Base-by-base conservation (phyloP, 2,329 filamentous ascomycete species). In the Calycina herbarum region DNA sequence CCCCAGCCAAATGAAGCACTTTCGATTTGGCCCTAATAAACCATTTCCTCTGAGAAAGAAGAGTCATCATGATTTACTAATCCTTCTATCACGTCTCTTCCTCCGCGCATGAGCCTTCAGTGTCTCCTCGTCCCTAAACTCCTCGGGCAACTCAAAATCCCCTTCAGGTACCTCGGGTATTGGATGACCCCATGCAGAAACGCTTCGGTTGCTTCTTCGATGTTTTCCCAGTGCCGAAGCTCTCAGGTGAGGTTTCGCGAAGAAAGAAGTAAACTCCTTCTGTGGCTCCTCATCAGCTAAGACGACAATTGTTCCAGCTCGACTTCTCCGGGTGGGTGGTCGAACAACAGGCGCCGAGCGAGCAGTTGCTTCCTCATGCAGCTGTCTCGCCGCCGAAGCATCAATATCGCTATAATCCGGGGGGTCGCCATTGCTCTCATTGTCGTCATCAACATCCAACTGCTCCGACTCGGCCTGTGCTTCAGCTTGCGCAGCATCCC, bases 201-300 rank as follows among this genome's bases (percentile, higher is more conserved):
- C 83, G 61, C 85, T 91, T 60, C 92, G 84, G 56, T 87, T 86
- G 60, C 88, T 86, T 62, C 91, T 87, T 45, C 93, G 85, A 59
- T 86, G 83, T 70, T 87, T 88, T 67, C 87, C 89, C n/a, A 97
- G 78, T 10, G 94, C 93, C 6, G 88, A 86, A 27, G 93, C 91
- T 31, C 94, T 89, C 67, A 94, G 84, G 74, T 96, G 89, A 29
- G 73, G 72, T 48, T 85, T 87, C 20, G 84, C 78, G 76, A 93
- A 98, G 79, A 97, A 97, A 0, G 92, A 96, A n/a, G 82, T 90
- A 74, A 97, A 93, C 45, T 91, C 89, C 65, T 83, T 85, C 76
- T 38, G 80, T 74, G 64, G 77, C 72, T 63, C 76, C 29, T 62
- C 54, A 70, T 66, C 58, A 67, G 59, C 65, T 45, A 72, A 29